Percentiles rank a stretch among this genome's conserved stretches.
Conservation (phyloP, 495 filamentous ascomycete genomes). For the Hypoxylon crocopeplum region DNA sequence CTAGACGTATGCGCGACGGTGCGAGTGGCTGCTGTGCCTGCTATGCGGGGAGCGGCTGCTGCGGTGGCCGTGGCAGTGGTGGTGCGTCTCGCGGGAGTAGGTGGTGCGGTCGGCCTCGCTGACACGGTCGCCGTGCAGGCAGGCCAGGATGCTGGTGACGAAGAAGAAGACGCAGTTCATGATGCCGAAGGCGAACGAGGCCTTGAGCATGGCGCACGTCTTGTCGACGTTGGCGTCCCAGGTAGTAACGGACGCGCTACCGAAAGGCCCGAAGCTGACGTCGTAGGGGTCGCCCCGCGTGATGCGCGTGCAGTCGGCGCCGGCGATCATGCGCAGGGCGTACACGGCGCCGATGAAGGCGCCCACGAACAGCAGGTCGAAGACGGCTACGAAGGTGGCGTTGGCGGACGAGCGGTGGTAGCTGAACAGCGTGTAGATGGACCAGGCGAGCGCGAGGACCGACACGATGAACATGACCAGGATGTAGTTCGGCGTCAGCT, state of each 20-base stretch:
- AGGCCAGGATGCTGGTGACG: slow-evolving; percentile 69
- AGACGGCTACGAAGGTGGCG: slow-evolving; percentile 74
- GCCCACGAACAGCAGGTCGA: slow-evolving; percentile 83
- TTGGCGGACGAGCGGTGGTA: slow-evolving; percentile 76
- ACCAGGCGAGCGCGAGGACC: slow-evolving; percentile 80
- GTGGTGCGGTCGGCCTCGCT: slow-evolving; percentile 52
- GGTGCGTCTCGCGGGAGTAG: slow-evolving; percentile 53
- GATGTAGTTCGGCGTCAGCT: slow-evolving; percentile 78
- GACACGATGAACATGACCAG: slow-evolving; percentile 91
- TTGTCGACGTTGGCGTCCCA: slow-evolving; percentile 66
- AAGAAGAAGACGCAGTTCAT: slow-evolving; percentile 87
- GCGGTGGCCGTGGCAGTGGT: slow-evolving; percentile 49
- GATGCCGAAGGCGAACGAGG: slow-evolving; percentile 83
- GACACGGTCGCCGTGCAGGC: slow-evolving; percentile 57
- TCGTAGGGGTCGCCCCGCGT: slow-evolving; percentile 50
- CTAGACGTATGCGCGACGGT: slow-evolving; percentile 42
- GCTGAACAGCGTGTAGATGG: slow-evolving; percentile 78
- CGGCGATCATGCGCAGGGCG: slow-evolving; percentile 72
- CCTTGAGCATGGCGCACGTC: slow-evolving; percentile 87
- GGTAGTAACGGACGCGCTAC: slow-evolving; percentile 52
- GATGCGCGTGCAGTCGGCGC: slow-evolving; percentile 69
- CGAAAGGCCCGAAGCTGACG: slow-evolving; percentile 67
- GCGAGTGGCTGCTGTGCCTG: slow-evolving; percentile 45
- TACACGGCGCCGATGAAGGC: slow-evolving; percentile 83
- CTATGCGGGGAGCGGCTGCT: slow-evolving; percentile 48